Conservation (phyloP, 176 grass and related monocot genomes). For the Alopecurus myosuroides region DNA sequence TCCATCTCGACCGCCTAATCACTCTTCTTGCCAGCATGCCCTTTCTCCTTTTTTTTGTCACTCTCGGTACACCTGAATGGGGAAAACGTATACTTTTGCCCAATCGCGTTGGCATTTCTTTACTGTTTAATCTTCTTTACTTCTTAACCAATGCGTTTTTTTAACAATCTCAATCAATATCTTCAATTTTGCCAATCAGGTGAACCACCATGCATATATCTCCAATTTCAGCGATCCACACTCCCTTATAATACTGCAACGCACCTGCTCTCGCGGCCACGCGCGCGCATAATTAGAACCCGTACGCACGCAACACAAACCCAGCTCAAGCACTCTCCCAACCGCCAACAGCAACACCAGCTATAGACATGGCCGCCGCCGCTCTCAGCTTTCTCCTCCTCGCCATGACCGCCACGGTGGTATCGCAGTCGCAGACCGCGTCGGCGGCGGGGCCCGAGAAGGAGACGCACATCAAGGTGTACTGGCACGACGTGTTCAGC, state of each 20-base stretch:
- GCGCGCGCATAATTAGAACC: not conserved
- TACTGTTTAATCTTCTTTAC: too few relatives aligned
- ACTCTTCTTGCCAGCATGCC: too few relatives aligned
- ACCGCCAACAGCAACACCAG: not conserved
- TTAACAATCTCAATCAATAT: too few relatives aligned
- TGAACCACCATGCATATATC: not conserved
- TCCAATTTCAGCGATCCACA: not conserved
- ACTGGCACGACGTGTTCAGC: slow-evolving; percentile 74
- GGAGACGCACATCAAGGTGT: slow-evolving; percentile 60
- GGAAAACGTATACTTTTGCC: too few relatives aligned
- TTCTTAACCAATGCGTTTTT: too few relatives aligned
- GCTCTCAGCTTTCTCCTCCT: not conserved
- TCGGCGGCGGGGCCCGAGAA: not conserved
- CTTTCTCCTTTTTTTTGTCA: too few relatives aligned
- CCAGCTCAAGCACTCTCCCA: too few relatives aligned
- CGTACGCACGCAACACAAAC: not conserved
- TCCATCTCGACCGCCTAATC: too few relatives aligned
- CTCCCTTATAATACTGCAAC: too few relatives aligned
- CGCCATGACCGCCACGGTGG: not conserved
- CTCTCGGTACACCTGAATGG: too few relatives aligned
- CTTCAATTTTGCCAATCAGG: too few relatives aligned
- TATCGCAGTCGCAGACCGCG: not conserved
- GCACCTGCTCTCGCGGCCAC: not conserved
- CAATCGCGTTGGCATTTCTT: too few relatives aligned
- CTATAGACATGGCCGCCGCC: not conserved